Evolutionary conservation across 768 basidiomycete species (phyloP).

Genomic region (Tylopilus rubrobrunneus): DNA sequence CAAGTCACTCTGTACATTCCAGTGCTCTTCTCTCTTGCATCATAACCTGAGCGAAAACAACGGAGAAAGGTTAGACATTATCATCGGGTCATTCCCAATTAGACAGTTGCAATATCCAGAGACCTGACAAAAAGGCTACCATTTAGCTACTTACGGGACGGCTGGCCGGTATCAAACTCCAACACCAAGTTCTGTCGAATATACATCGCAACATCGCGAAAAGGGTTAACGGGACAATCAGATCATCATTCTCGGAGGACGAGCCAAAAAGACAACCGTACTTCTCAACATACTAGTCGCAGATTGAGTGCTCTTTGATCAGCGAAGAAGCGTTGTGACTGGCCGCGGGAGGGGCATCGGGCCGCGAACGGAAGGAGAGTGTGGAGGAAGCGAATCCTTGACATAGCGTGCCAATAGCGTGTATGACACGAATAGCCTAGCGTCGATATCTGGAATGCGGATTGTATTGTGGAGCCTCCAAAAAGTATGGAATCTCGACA

Average conservation of each 20-base stretch:
- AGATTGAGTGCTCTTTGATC: conserved; percentile 20
- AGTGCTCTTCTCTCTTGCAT: conserved; percentile 27
- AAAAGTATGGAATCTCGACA: conserved; percentile 1
- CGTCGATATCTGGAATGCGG: conserved; percentile 15
- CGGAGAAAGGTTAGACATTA: conserved; percentile 19
- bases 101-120: conserved; percentile 5
- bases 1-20: conserved; percentile 24
- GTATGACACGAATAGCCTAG: neutral
- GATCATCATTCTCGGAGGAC: conserved; percentile 11
- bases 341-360: neutral
- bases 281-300: conserved; percentile 21
- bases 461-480: conserved; percentile 7
- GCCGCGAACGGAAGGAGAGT: neutral
- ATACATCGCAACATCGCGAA: conserved; percentile 6
- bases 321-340: conserved; percentile 16
- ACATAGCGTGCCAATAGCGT: too few relatives aligned
- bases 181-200: conserved; percentile 1
- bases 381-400: neutral
- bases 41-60: conserved; percentile 21
- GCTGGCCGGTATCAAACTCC: conserved; percentile 10
- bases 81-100: conserved; percentile 9
- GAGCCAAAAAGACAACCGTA: conserved; percentile 17
- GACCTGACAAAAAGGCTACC: conserved; percentile 16
- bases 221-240: conserved; percentile 11
- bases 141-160: conserved; percentile 18